These are phyloP conservation scores for Monosporascus sp. DNA, from an alignment of 2,329 filamentous ascomycete genomes.

Conservation along the genomic window DNA sequence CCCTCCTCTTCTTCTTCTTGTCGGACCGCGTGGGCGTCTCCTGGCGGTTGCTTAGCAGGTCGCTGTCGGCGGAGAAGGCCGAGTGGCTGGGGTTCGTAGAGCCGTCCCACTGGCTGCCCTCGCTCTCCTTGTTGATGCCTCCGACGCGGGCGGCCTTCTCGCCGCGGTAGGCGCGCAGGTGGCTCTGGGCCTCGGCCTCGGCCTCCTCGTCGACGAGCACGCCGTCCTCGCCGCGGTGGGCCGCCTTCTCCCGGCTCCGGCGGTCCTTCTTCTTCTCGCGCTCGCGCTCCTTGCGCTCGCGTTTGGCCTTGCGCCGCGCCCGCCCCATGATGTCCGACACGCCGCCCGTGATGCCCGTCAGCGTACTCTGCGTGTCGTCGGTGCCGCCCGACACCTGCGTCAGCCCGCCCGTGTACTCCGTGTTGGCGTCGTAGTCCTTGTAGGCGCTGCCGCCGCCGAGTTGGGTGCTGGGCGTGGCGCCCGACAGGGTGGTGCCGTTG, in stretches of 20 bases:
- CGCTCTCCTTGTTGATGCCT: constrained; percentile 77
- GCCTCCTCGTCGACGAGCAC: constrained; percentile 59
- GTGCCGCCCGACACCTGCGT: constrained; percentile 34
- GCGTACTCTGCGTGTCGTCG: constrained; percentile 40
- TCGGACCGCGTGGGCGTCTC: constrained; percentile 50
- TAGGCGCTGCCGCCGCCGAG: constrained; percentile 86
- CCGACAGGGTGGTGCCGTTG: constrained; percentile 79
- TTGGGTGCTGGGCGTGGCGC: constrained; percentile 75
- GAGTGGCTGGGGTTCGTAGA: constrained; percentile 62
- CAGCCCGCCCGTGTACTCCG: constrained; percentile 33
- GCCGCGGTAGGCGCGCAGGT: constrained; percentile 77
- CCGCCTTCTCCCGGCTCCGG: constrained; percentile 23
- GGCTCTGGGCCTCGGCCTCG: constrained; percentile 58
- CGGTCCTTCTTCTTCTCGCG: constrained; percentile 37
- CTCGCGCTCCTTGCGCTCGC: constrained; percentile 44
- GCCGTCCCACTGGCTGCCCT: constrained; percentile 76
- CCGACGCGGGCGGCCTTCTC: constrained; percentile 85
- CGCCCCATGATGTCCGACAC: constrained; percentile 51
- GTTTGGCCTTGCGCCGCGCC: constrained; percentile 51
- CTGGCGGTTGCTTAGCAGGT: constrained; percentile 56
- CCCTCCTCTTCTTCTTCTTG: constrained; percentile 18
- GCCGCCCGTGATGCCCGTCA: constrained; percentile 54
- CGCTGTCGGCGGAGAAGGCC: constrained; percentile 52
- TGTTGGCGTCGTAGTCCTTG: constrained; percentile 56
- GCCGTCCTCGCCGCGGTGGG: constrained; percentile 52